phyloP scores from a whole-genome alignment of 1,284 basidiomycete species.

The Cutaneotrichosporon mucoides region DNA sequence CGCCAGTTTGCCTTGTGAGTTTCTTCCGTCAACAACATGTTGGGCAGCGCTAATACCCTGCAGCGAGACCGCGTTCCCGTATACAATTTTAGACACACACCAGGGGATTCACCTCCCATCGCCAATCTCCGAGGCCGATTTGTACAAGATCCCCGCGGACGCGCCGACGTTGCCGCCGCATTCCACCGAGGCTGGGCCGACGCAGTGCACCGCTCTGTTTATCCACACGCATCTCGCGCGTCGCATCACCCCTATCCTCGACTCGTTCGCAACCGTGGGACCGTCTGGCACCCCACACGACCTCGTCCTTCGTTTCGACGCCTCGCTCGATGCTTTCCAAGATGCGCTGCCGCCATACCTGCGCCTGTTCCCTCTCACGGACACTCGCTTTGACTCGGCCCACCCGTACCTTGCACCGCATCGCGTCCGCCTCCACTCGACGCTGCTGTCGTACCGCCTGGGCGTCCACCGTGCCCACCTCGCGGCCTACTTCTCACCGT shows the following conservation, averaged over 20 bases:
- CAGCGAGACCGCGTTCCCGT: constrained; percentile 38
- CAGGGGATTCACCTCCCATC: constrained; percentile 40
- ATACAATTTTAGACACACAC: constrained; percentile 43
- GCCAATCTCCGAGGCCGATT: constrained; percentile 39
- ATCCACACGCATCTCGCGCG: constrained; percentile 41
- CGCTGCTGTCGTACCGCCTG: constrained; percentile 34
- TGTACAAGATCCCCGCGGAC: constrained; percentile 32
- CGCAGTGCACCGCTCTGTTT: constrained; percentile 38
- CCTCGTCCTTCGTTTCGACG: constrained; percentile 37
- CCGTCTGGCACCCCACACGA: constrained; percentile 34
- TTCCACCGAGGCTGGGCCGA: constrained; percentile 34
- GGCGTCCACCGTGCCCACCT: constrained; percentile 40
- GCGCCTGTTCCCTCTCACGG: constrained; percentile 37
- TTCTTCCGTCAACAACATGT: no score
- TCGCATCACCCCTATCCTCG: constrained; percentile 37
- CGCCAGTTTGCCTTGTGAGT: constrained; percentile 33
- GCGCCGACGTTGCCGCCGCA: constrained; percentile 31
- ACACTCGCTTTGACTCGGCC: constrained; percentile 34
- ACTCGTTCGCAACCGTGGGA: constrained; percentile 38
- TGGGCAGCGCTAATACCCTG: neutral
- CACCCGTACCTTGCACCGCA: constrained; percentile 39
- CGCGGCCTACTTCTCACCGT: constrained; percentile 31
- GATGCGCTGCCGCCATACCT: constrained; percentile 41
- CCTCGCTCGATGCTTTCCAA: constrained; percentile 38
- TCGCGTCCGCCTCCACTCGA: constrained; percentile 37